Percentiles rank a stretch among this genome's conserved stretches.
These are phyloP conservation scores for Cairneyella variabilis DNA, from an alignment of 495 filamentous ascomycete species.

Conservation along the genomic window DNA sequence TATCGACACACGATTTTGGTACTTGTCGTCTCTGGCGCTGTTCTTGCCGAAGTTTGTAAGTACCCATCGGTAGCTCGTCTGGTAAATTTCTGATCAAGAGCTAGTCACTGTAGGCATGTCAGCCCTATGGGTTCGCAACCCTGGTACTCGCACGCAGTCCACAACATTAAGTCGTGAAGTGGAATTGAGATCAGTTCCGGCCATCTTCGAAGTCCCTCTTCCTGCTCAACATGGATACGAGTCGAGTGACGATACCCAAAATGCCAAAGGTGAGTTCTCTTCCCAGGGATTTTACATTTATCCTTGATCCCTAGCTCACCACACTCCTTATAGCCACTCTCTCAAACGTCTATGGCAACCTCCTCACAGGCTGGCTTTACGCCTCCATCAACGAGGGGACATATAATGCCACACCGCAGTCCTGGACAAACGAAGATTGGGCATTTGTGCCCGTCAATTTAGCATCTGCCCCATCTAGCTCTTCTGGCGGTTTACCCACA, in stretches of 20 bases:
- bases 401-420: not conserved
- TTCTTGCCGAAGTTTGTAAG: slow-evolving; percentile 34
- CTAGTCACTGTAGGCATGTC: slow-evolving; percentile 38
- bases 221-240: not conserved
- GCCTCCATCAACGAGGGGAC: not conserved
- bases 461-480: not conserved
- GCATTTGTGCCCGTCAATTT: slow-evolving; percentile 3
- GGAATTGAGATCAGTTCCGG: slow-evolving; percentile 16
- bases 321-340: slow-evolving; percentile 1
- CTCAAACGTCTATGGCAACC: slow-evolving; percentile 9
- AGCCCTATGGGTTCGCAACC: slow-evolving; percentile 27
- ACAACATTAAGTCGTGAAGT: slow-evolving; percentile 3
- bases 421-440: slow-evolving; percentile 11
- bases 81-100: no score
- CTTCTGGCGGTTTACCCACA: no score
- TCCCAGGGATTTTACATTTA: not conserved
- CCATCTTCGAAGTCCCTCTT: slow-evolving; percentile 1
- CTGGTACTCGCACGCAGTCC: slow-evolving; percentile 3
- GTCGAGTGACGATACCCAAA: not conserved
- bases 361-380: slow-evolving; percentile 15
- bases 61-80: slow-evolving; percentile 1
- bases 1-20: slow-evolving; percentile 34
- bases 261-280: not conserved
- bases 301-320: no score
- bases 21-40: slow-evolving; percentile 27